phyloP scores from a whole-genome alignment of 768 basidiomycete species.

The Amanita phalloides region DNA sequence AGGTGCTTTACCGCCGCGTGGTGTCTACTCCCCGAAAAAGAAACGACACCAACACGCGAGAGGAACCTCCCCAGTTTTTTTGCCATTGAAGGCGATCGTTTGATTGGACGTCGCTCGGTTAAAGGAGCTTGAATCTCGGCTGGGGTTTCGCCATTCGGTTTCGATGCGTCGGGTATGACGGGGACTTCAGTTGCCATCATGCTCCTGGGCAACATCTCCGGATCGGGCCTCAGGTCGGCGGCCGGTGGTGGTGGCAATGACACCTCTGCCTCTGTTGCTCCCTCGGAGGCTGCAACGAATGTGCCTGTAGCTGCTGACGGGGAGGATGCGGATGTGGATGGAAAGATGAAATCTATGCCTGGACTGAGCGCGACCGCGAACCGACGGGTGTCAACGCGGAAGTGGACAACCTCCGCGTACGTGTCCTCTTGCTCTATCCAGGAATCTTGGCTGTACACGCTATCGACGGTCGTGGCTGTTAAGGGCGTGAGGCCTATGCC shows the following conservation, averaged over 20 bases:
- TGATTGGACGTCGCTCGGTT: not conserved
- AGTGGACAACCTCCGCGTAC: not conserved
- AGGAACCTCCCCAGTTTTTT: not conserved
- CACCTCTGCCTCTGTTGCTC: not conserved
- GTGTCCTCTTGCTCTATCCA: not conserved
- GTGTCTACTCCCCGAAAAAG: not conserved
- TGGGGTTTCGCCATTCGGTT: too few species aligned
- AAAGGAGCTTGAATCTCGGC: not conserved
- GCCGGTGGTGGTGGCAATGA: not conserved
- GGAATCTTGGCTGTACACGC: conserved; percentile 15
- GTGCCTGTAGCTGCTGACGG: not conserved
- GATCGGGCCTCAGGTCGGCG: not conserved
- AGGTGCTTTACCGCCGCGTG: not conserved
- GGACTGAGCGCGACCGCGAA: conserved; percentile 14
- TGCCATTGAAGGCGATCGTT: not conserved
- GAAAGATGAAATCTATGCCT: not conserved
- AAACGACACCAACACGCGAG: not conserved
- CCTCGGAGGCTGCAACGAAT: not conserved
- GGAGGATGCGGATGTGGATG: not conserved
- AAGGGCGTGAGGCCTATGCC: conserved; percentile 8
- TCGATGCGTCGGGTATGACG: too few species aligned
- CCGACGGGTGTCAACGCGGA: conserved; percentile 13
- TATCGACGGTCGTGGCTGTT: conserved; percentile 9
- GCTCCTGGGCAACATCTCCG: not conserved
- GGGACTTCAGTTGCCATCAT: too few species aligned